phyloP scores from a whole-genome alignment of 345 rosid species.

The Cardamine resedifolia region DNA sequence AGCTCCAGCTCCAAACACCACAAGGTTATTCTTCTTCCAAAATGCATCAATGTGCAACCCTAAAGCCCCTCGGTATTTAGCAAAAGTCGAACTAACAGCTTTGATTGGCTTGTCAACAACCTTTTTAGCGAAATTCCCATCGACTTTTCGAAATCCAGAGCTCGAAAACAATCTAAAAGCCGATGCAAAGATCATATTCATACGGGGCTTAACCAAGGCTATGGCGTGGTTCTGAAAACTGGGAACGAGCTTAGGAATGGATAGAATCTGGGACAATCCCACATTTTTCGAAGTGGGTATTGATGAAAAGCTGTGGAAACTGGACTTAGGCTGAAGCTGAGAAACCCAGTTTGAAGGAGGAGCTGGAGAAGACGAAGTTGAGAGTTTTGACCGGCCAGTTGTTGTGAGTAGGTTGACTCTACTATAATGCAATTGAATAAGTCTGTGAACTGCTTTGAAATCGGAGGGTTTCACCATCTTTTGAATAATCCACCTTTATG shows the following conservation, averaged over 20 bases:
- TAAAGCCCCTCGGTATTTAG: constrained; percentile 61
- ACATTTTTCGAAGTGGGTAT: constrained; percentile 39
- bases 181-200: constrained; percentile 22
- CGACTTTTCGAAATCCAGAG: constrained; percentile 39
- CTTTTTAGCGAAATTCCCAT: constrained; percentile 47
- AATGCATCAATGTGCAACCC: constrained; percentile 85
- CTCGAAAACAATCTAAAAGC: constrained; percentile 56
- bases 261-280: constrained; percentile 42
- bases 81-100: constrained; percentile 52
- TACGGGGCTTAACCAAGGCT: constrained; percentile 29
- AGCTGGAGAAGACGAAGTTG: constrained; percentile 24
- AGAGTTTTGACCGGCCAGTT: constrained; percentile 29
- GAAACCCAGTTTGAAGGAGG: constrained; percentile 29
- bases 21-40: constrained; percentile 60
- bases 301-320: constrained; percentile 31
- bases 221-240: background rate
- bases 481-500: background rate
- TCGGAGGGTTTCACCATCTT: constrained; percentile 49
- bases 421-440: constrained; percentile 41
- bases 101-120: constrained; percentile 56
- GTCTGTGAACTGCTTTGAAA: constrained; percentile 42
- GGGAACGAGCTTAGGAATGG: constrained; percentile 14
- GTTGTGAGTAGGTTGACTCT: constrained; percentile 26
- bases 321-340: constrained; percentile 29
- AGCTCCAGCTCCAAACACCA: constrained; percentile 70